Conservation (phyloP, 345 rosid genomes). For the Boechera retrofracta region DNA sequence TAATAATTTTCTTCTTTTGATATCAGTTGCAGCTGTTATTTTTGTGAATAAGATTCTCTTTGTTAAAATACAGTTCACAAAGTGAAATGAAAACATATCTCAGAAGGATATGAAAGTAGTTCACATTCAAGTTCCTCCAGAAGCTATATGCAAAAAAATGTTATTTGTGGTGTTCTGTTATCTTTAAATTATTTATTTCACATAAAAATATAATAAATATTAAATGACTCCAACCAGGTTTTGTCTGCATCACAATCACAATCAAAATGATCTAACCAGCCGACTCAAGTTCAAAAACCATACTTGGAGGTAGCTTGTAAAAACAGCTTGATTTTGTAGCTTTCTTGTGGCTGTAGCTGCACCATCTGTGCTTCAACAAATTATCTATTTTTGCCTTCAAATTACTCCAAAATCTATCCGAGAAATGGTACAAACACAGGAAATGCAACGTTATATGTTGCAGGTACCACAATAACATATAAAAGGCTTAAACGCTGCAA, state of each 20-base stretch:
- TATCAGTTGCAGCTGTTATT: no score
- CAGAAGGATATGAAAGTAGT: no score
- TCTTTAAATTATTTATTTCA: neutral
- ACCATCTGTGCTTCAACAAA: constrained; percentile 13
- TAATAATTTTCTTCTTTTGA: no score
- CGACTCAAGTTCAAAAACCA: neutral
- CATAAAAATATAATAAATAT: no score
- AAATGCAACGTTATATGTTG: constrained; percentile 1
- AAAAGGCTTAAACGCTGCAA: neutral
- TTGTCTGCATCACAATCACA: neutral
- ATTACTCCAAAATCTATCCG: constrained; percentile 23
- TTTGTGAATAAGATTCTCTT: no score
- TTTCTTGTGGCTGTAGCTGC: neutral
- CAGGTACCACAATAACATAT: constrained; percentile 21
- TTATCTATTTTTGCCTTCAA: constrained; percentile 8
- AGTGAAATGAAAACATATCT: no score
- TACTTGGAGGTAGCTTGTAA: neutral
- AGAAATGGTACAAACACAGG: constrained; percentile 28
- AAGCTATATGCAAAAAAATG: no score
- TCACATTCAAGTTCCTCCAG: no score
- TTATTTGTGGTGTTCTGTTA: no score
- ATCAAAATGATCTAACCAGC: neutral
- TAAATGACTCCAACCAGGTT: neutral
- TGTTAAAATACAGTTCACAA: no score
- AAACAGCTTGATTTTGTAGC: neutral